phyloP scores from a whole-genome alignment of 495 filamentous ascomycete genomes.

The Durotheca rogersii region DNA sequence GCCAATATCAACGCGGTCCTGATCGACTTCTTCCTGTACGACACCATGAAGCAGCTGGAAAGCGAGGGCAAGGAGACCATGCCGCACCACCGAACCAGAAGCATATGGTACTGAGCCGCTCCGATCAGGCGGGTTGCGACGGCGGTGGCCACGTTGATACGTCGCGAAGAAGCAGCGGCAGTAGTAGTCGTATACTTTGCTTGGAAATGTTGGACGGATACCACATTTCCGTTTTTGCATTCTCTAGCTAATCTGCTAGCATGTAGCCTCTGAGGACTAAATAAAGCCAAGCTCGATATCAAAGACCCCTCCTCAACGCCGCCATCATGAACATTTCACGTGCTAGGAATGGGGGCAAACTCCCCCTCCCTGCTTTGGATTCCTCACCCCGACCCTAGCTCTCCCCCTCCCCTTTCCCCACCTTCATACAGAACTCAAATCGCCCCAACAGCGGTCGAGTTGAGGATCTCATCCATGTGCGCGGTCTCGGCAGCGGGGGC shows the following conservation, averaged over 20 bases:
- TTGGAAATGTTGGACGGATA: conserved; percentile 6
- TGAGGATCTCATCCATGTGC: conserved; percentile 80
- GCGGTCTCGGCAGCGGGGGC: conserved; percentile 58
- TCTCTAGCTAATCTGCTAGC: background rate
- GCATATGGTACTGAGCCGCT: conserved; percentile 82
- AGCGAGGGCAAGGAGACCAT: conserved; percentile 58
- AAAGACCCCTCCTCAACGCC: conserved; percentile 30
- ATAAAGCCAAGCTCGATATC: conserved; percentile 15
- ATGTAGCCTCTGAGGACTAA: too few relatives aligned
- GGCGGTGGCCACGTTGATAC: too few relatives aligned
- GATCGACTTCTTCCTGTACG: conserved; percentile 96
- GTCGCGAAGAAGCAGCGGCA: conserved; percentile 1
- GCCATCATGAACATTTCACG: conserved; percentile 8
- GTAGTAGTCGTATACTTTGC: conserved; percentile 1
- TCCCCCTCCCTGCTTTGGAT: too few relatives aligned
- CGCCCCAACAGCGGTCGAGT: conserved; percentile 41
- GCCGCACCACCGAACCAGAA: conserved; percentile 90
- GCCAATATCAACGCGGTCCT: conserved; percentile 79
- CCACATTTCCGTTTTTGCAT: background rate
- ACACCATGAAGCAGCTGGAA: conserved; percentile 85
- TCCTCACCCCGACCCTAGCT: too few relatives aligned
- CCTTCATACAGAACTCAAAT: conserved; percentile 28
- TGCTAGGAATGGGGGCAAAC: background rate
- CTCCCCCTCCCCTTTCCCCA: too few relatives aligned
- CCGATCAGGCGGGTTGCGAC: conserved; percentile 5